Percentiles rank a stretch among this genome's conserved stretches.
These are phyloP conservation scores for Quercus mongolica DNA, from an alignment of 306 rosid genomes.

Conservation along the genomic window DNA sequence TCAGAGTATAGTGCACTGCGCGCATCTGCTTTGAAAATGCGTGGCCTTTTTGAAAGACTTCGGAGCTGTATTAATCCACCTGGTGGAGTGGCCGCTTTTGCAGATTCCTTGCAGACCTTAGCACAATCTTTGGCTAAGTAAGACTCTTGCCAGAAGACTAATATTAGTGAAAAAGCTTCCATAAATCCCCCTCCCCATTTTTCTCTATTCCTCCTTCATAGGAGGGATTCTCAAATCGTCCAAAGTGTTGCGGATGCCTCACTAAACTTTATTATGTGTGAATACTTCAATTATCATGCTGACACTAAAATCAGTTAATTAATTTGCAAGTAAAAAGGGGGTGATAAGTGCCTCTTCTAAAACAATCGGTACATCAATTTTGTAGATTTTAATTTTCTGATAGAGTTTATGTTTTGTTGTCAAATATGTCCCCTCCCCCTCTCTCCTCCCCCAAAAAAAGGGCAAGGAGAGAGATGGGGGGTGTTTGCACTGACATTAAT, in stretches of 20 bases:
- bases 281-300: not conserved
- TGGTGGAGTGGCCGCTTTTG: conserved; percentile 67
- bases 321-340: not conserved
- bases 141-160: conserved; percentile 21
- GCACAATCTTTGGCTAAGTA: conserved; percentile 94
- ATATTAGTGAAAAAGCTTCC: not conserved
- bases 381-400: not conserved
- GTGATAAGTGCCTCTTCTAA: not conserved
- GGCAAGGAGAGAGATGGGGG: too few species aligned
- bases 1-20: conserved; percentile 80
- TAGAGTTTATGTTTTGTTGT: not conserved
- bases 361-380: not conserved
- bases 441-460: too few species aligned
- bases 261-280: not conserved
- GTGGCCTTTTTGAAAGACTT: conserved; percentile 83
- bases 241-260: not conserved
- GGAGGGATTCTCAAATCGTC: not conserved
- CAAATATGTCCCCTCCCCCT: not conserved
- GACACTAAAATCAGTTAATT: not conserved
- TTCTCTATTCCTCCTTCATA: conserved; percentile 1
- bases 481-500: conserved; percentile 3
- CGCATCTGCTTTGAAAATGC: conserved; percentile 76
- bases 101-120: conserved; percentile 61
- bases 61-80: conserved; percentile 64
- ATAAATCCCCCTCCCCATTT: not conserved